phyloP scores from a whole-genome alignment of 2,329 filamentous ascomycete genomes.

The Arthrobotrys megalospora region DNA sequence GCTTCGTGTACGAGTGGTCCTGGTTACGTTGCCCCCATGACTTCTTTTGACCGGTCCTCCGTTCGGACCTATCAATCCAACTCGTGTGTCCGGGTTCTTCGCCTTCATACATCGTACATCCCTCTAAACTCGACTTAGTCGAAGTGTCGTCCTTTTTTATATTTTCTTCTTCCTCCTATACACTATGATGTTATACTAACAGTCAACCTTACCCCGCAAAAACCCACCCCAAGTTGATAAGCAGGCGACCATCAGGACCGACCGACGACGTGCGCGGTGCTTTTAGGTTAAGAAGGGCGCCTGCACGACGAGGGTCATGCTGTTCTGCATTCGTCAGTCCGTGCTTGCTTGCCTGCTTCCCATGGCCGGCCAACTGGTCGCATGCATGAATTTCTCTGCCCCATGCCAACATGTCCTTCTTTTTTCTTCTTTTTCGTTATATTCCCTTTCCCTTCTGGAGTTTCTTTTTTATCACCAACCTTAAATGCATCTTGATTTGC shows the following conservation, averaged over 20 bases:
- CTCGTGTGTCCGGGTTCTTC: slow-evolving; percentile 59
- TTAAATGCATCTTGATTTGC: slow-evolving; percentile 35
- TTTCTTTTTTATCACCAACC: slow-evolving; percentile 18
- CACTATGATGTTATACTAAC: slow-evolving; percentile 41
- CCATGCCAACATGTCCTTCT: slow-evolving; percentile 55
- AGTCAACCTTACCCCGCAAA: slow-evolving; percentile 55
- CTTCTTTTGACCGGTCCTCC: slow-evolving; percentile 17
- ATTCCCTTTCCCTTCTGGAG: not conserved
- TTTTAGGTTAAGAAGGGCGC: slow-evolving; percentile 33
- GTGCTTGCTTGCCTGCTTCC: slow-evolving; percentile 23
- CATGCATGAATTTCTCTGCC: slow-evolving; percentile 38
- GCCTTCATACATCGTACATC: slow-evolving; percentile 37
- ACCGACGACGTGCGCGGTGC: slow-evolving; percentile 28
- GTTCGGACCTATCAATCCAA: slow-evolving; percentile 49
- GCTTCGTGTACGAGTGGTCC: slow-evolving; percentile 15
- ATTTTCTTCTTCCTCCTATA: slow-evolving; percentile 16
- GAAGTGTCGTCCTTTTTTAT: slow-evolving; percentile 19
- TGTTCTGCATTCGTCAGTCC: slow-evolving; percentile 48
- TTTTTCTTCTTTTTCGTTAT: slow-evolving; percentile 7
- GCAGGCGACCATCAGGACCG: slow-evolving; percentile 32
- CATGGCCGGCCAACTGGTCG: slow-evolving; percentile 23
- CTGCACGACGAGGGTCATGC: slow-evolving; percentile 37
- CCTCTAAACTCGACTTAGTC: slow-evolving; percentile 22
- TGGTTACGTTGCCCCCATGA: slow-evolving; percentile 57
- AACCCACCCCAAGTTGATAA: slow-evolving; percentile 36